A percentile compares a stretch with the other conserved stretches of the same genome.
Evolutionary conservation across 805 yeast species (phyloP).

Genomic region (Clavispora phyllophila): DNA sequence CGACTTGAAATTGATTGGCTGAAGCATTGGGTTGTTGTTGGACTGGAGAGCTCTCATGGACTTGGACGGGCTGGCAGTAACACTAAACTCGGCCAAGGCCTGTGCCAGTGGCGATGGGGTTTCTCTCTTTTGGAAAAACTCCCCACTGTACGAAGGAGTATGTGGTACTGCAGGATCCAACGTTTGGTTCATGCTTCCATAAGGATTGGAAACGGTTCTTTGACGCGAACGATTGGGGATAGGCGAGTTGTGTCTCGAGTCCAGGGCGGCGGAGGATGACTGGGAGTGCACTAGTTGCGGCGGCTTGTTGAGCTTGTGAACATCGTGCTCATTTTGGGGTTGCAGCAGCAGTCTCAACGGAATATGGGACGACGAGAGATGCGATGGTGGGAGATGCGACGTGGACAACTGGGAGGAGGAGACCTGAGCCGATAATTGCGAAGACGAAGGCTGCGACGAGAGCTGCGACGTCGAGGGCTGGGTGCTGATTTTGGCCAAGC

Average conservation of each 20-base stretch:
- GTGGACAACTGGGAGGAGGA: background rate
- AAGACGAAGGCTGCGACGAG: background rate
- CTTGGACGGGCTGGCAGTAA: conserved; percentile 34
- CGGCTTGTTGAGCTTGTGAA: conserved; percentile 31
- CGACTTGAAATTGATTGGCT: conserved; percentile 48
- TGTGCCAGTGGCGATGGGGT: conserved; percentile 35
- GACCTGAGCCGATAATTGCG: background rate
- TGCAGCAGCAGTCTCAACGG: conserved; percentile 1
- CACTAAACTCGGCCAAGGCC: conserved; percentile 12
- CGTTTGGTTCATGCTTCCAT: conserved; percentile 5
- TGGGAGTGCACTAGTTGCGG: conserved; percentile 40
- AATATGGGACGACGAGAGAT: conserved; percentile 2
- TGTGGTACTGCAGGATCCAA: conserved; percentile 1
- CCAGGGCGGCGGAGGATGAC: conserved; percentile 33
- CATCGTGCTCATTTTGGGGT: background rate
- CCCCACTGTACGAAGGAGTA: conserved; percentile 12
- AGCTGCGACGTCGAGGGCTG: background rate
- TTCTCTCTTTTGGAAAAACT: conserved; percentile 8
- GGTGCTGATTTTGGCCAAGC: conserved; percentile 21
- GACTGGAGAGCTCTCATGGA: conserved; percentile 49
- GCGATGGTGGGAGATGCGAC: background rate
- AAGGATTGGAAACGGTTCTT: conserved; percentile 36
- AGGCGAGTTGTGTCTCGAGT: conserved; percentile 24
- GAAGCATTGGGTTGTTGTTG: conserved; percentile 43
- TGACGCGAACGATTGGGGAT: conserved; percentile 26